Conservation (phyloP, 148 eudicot species). For the Rhododendron ferrugineum region DNA sequence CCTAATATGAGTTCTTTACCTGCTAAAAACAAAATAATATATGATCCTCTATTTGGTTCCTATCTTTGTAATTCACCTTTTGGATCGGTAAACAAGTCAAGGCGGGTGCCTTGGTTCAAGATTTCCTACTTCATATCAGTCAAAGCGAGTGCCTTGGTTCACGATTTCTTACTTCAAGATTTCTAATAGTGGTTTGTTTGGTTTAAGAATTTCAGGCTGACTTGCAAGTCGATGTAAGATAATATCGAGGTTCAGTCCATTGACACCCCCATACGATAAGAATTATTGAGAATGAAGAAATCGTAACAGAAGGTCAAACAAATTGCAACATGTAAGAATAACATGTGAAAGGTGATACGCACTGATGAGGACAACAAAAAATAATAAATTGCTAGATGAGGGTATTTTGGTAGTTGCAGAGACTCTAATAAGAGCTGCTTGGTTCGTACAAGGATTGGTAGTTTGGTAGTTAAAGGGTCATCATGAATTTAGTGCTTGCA, state of each 20-base stretch:
- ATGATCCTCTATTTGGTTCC: not conserved
- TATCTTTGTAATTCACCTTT: not conserved
- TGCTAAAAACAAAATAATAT: not conserved
- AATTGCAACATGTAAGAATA: not conserved
- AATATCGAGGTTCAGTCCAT: not conserved
- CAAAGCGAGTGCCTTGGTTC: too few relatives aligned
- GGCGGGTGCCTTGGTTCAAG: not conserved
- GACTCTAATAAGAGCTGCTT: too few relatives aligned
- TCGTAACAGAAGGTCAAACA: not conserved
- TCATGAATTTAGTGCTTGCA: too few relatives aligned
- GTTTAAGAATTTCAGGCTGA: not conserved
- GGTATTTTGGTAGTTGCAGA: too few relatives aligned
- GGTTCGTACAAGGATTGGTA: too few relatives aligned
- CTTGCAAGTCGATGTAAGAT: not conserved
- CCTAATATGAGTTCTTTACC: not conserved
- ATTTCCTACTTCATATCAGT: not conserved
- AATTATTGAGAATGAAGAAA: not conserved
- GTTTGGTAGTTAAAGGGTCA: too few relatives aligned
- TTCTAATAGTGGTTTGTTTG: not conserved
- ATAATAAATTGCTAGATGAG: too few relatives aligned
- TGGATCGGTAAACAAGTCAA: not conserved
- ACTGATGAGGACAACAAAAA: too few relatives aligned
- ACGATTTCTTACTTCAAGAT: too few relatives aligned
- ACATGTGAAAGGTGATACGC: not conserved
- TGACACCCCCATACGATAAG: not conserved